A percentile compares a stretch with the other conserved stretches of the same genome.
Conservation (phyloP, 2,329 filamentous ascomycete genomes). For the Pseudogymnoascus sp. region DNA sequence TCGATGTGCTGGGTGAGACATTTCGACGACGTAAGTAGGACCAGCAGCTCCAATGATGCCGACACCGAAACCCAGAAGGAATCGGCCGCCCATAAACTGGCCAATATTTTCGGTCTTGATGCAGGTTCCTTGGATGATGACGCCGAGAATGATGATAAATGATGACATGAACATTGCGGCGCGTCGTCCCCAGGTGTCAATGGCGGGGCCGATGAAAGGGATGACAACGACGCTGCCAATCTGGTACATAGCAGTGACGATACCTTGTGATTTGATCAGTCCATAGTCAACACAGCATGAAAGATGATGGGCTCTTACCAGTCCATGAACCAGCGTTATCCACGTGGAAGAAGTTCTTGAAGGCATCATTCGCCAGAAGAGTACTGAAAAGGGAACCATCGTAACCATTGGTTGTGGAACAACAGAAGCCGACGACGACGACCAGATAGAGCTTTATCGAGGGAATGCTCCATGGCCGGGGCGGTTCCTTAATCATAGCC, state of each 20-base stretch:
- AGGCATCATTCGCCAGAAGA: constrained; percentile 36
- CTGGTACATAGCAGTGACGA: constrained; percentile 42
- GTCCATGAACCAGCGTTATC: constrained; percentile 40
- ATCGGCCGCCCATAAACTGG: constrained; percentile 48
- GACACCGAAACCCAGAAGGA: constrained; percentile 48
- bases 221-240: constrained; percentile 38
- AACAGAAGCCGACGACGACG: constrained; percentile 42
- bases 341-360: constrained; percentile 34
- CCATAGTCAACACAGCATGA: not conserved
- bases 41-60: constrained; percentile 50
- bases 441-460: constrained; percentile 38
- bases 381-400: constrained; percentile 45
- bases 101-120: constrained; percentile 33
- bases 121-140: constrained; percentile 39
- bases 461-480: constrained; percentile 33
- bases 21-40: constrained; percentile 54
- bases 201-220: constrained; percentile 36
- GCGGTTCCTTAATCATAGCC: constrained; percentile 47
- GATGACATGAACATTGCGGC: constrained; percentile 48
- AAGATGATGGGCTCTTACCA: constrained; percentile 16
- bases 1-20: constrained; percentile 53
- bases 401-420: constrained; percentile 43
- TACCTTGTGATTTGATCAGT: constrained; percentile 25
- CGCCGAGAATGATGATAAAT: constrained; percentile 41
- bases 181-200: constrained; percentile 40